Evolutionary conservation across 2,329 filamentous ascomycete genomes (phyloP), one percentile per base, ranked within the genome.

Genomic region (Ilyonectria destructans): DNA sequence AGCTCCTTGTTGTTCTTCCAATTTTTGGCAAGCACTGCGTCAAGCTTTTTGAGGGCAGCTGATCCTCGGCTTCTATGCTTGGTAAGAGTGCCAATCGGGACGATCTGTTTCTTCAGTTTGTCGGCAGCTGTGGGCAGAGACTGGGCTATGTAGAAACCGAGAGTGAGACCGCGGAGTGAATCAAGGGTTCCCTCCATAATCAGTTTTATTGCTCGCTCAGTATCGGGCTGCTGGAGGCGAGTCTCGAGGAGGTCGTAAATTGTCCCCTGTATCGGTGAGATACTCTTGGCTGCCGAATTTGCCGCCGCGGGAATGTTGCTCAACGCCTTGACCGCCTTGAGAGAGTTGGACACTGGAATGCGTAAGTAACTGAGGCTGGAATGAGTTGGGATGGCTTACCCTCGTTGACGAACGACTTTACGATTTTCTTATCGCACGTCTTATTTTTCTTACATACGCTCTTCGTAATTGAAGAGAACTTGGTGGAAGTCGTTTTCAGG

Each of bases 1-100:
- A 72, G 57, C 12, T 72, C 70, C 5, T 72, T 61, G 13, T 69
- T 64, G 6, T 59, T 71, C 19, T 71, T 72, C 65, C 65, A 72
- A 43, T 71, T 62, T 1, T 58, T 61, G n/a, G 58, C 29, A 12
- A 71, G 70, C 10, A 72, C 51, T 8, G 26, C 59, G 17, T 67
- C 61, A 37, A 72, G 21, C 21, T 55, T 70, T 19, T 48, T 67
- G 2, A 61, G 15, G 0, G 58, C 56, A 3, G 58, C 40, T 0
- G 60, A 55, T 9, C 40, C 58, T 21, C 54, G 66, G 8, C 29
- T 62, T 26, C 61, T 48, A 3, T 59, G 60, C 31, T 70, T 72
- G 17, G 58, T 72, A 2, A 72, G 60, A 6, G 46, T 48, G 5
- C 57, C 70, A 10, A 72, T 60, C 1, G 61, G 43, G 2, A 13